Percentiles rank a stretch among this genome's conserved stretches.
These are phyloP conservation scores for Starmera quercuum DNA, from an alignment of 805 yeast species.

Conservation along the genomic window DNA sequence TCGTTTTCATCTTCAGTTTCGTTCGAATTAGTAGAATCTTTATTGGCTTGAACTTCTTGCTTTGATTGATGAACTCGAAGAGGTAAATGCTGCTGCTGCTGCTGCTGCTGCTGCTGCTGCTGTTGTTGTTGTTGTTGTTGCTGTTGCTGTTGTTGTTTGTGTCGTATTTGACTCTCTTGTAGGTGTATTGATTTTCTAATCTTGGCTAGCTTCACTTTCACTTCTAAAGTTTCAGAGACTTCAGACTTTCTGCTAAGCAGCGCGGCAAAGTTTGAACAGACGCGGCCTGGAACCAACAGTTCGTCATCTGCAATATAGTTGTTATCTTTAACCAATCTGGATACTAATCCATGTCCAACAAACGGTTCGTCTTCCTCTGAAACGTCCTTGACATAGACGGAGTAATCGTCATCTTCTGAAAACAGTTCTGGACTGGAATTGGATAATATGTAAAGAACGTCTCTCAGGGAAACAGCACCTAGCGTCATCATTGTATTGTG, in stretches of 20 bases:
- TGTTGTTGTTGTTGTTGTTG: slow-evolving; percentile 5
- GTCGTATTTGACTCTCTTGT: slow-evolving; percentile 1
- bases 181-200: slow-evolving; percentile 3
- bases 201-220: slow-evolving; percentile 37
- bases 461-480: slow-evolving; percentile 34
- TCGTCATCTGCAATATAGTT: slow-evolving; percentile 7
- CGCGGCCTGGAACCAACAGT: slow-evolving; percentile 42
- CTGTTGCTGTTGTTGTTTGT: slow-evolving; percentile 4
- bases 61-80: no score
- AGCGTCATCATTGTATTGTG: slow-evolving; percentile 33
- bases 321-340: slow-evolving; percentile 18
- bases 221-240: slow-evolving; percentile 46
- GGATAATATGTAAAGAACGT: slow-evolving; percentile 35
- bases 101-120: slow-evolving; percentile 7
- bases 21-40: background rate
- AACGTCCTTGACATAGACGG: slow-evolving; percentile 39
- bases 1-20: background rate
- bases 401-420: slow-evolving; percentile 31
- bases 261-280: slow-evolving; percentile 49
- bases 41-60: slow-evolving; percentile 4
- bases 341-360: slow-evolving; percentile 37
- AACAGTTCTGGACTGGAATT: slow-evolving; percentile 42
- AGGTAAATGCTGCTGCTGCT: background rate
- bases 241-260: slow-evolving; percentile 29
- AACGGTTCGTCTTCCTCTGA: slow-evolving; percentile 45